phyloP scores from a whole-genome alignment of 495 filamentous ascomycete species.

The Neurospora sp. region DNA sequence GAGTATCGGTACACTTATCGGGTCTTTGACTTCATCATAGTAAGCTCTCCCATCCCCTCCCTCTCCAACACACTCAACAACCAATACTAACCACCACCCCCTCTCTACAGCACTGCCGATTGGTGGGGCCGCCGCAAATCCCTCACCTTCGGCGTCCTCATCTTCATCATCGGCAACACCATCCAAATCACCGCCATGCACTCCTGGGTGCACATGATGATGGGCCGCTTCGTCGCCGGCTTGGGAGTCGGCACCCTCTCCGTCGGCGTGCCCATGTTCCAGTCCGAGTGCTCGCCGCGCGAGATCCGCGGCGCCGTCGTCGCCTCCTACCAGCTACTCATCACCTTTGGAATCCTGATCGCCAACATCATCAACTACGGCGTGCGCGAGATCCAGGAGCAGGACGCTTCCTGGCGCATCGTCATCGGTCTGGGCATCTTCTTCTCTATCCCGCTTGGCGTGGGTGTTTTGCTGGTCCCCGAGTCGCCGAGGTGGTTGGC shows the following conservation, averaged over 20 bases:
- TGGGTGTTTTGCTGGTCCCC: conserved; percentile 51
- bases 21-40: conserved; percentile 27
- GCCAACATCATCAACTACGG: conserved; percentile 60
- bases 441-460: conserved; percentile 51
- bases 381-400: conserved; percentile 32
- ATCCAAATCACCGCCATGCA: conserved; percentile 46
- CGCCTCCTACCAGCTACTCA: conserved; percentile 65
- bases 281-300: conserved; percentile 40
- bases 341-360: conserved; percentile 66
- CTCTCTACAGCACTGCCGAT: conserved; percentile 20
- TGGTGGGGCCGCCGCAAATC: conserved; percentile 29
- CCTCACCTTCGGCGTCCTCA: conserved; percentile 23
- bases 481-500: conserved; percentile 55
- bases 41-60: neutral
- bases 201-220: conserved; percentile 37
- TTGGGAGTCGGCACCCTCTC: conserved; percentile 56
- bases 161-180: conserved; percentile 37
- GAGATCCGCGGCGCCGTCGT: conserved; percentile 52
- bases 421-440: conserved; percentile 63
- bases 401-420: conserved; percentile 52
- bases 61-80: neutral
- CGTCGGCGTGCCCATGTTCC: conserved; percentile 54
- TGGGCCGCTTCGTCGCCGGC: conserved; percentile 48
- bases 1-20: conserved; percentile 30
- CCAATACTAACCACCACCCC: neutral